A percentile compares a stretch with the other conserved stretches of the same genome.
phyloP scores from a whole-genome alignment of 78 protist genomes.

The Dictyostelium discoideum region DNA sequence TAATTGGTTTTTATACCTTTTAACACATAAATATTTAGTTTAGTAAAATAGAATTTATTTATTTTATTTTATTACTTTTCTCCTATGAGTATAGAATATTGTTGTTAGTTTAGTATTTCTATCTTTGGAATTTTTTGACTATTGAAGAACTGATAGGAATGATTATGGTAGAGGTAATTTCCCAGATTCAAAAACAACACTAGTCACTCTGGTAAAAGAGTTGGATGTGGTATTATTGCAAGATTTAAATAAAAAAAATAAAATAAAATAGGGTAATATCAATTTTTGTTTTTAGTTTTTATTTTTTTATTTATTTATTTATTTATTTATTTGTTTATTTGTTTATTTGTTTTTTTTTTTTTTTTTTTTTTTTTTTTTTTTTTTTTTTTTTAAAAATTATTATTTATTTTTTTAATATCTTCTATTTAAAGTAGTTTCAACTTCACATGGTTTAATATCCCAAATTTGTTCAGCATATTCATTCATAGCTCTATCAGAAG shows the following conservation, averaged over 20 bases:
- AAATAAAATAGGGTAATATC: too few species aligned
- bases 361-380: not conserved
- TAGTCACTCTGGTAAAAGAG: not conserved
- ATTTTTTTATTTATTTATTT: too few species aligned
- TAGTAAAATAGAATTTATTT: too few species aligned
- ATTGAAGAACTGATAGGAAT: not conserved
- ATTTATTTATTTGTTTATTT: too few species aligned
- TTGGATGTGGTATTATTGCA: constrained; percentile 5
- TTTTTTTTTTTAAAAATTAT: not conserved
- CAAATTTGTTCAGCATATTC: constrained; percentile 96
- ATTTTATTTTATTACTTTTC: too few species aligned
- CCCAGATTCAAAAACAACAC: not conserved
- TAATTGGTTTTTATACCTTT: too few species aligned
- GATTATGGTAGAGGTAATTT: not conserved
- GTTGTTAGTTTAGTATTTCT: too few species aligned
- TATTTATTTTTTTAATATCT: constrained; percentile 51
- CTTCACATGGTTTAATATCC: constrained; percentile 88
- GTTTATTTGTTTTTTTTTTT: too few species aligned
- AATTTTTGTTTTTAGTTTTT: too few species aligned
- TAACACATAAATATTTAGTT: too few species aligned
- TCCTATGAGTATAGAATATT: too few species aligned
- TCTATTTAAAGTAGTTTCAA: constrained; percentile 54
- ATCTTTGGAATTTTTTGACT: too few species aligned
- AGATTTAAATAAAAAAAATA: not conserved
- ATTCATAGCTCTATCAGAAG: constrained; percentile 94